Base-by-base conservation (phyloP, 2,329 filamentous ascomycete species). In the Fusarium floridanum region DNA sequence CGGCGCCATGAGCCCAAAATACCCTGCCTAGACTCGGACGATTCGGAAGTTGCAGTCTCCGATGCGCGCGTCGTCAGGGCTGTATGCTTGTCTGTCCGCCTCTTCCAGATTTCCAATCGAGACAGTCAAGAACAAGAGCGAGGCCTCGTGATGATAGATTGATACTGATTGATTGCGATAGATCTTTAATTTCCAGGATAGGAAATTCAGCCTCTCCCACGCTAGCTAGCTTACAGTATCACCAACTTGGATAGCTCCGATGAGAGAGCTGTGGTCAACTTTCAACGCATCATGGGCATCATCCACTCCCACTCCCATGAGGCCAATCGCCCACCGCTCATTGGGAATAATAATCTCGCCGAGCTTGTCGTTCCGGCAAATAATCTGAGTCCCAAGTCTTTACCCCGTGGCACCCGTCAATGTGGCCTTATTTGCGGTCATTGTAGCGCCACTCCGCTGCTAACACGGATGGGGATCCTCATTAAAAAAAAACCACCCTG, bases 381-480 rank as follows among this genome's bases (percentile, higher is more conserved):
- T 69, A 71, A 56, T 69, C 61, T 55, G 20, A 66, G 34, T 41
- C 57, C 71, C 65, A 48, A 55, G 24, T 59, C 61, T 68, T 57
- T 45, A 68, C 48, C 65, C 67, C 65, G 66, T 57, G 57, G 68
- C 27, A 61, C 24, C 60, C 53, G 64, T 69, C 45, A 45, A 60
- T 73, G 70, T 79, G 77, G 77, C 75, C 71, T 79, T 77, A 78
- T 79, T 67, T 71, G 55, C 64, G 68, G 70, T 71, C 75, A 79
- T 77, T 78, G 64, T 79, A 78, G 69, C 77, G 77, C 77, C 77
- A 79, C 77, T 59, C 70, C 43, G 59, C 69, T 68, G 60, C 67
- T 76, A 76, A 77, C 73, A 76, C 73, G 62, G 68, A 79, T 71
- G 75, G 70, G 76, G 78, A 79, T 79, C 77, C 77, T 79, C 78